Evolutionary conservation across 2,329 filamentous ascomycete genomes (phyloP).

Genomic region (Calycina herbarum): DNA sequence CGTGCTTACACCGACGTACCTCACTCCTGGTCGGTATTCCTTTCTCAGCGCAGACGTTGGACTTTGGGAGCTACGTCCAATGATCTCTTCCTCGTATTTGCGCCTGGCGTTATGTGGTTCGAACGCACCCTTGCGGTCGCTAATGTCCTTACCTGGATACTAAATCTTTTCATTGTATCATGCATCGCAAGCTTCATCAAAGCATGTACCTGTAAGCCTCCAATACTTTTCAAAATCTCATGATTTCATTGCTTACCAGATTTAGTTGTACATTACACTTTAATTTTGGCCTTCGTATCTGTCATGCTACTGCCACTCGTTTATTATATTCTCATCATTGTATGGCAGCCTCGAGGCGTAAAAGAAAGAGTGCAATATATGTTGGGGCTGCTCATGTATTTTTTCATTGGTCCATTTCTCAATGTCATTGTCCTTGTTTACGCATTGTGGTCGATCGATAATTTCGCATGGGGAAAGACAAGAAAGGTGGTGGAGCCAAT

Average conservation of each 20-base stretch:
- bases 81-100: conserved; percentile 50
- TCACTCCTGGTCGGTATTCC: conserved; percentile 47
- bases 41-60: conserved; percentile 51
- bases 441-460: conserved; percentile 45
- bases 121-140: conserved; percentile 47
- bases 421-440: conserved; percentile 46
- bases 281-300: conserved; percentile 34
- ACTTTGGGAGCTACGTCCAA: conserved; percentile 50
- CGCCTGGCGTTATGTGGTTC: conserved; percentile 44
- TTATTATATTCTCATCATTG: conserved; percentile 34
- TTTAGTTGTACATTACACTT: conserved; percentile 1
- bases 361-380: conserved; percentile 35
- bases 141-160: conserved; percentile 45
- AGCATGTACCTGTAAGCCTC: conserved; percentile 17
- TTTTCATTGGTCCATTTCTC: conserved; percentile 41
- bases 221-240: not conserved
- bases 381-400: conserved; percentile 34
- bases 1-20: conserved; percentile 50
- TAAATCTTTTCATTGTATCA: conserved; percentile 32
- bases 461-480: conserved; percentile 50
- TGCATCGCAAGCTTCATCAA: conserved; percentile 26
- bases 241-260: not conserved
- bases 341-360: conserved; percentile 33
- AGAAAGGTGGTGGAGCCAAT: conserved; percentile 24
- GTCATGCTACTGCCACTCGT: conserved; percentile 36